phyloP scores from a whole-genome alignment of 2,329 filamentous ascomycete species.

The Neurospora sp. region DNA sequence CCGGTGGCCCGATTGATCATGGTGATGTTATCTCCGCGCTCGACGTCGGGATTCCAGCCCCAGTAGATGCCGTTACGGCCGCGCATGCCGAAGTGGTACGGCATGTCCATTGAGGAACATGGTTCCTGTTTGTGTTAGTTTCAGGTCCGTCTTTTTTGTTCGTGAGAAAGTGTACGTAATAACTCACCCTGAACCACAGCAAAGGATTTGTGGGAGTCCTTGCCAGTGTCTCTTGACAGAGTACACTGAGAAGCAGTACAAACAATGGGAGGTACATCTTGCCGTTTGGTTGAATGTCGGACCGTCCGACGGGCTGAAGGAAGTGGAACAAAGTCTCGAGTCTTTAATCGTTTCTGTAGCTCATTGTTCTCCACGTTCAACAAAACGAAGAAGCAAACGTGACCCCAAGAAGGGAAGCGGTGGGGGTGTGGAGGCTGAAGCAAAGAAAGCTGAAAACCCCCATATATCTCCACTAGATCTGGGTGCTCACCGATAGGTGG shows the following conservation, averaged over 20 bases:
- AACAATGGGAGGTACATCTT: background rate
- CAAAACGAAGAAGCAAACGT: background rate
- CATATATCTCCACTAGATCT: background rate
- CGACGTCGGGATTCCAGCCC: constrained; percentile 18
- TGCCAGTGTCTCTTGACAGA: background rate
- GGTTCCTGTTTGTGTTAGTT: background rate
- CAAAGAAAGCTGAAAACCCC: background rate
- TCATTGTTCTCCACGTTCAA: background rate
- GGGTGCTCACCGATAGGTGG: background rate
- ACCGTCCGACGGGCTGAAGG: background rate
- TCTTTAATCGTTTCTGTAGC: background rate
- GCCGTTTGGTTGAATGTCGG: background rate
- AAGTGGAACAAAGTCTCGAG: background rate
- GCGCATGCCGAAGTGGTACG: background rate
- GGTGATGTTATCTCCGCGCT: constrained; percentile 8
- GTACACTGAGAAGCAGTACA: background rate
- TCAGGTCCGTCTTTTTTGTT: background rate
- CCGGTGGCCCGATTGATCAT: constrained; percentile 7
- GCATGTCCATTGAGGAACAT: background rate
- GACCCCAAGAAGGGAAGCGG: background rate
- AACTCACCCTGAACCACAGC: background rate
- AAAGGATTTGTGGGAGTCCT: background rate
- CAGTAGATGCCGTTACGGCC: constrained; percentile 13
- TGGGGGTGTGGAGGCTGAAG: background rate
- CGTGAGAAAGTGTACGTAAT: background rate